Conservation (phyloP, 306 rosid species). For the Mimosa pudica region DNA sequence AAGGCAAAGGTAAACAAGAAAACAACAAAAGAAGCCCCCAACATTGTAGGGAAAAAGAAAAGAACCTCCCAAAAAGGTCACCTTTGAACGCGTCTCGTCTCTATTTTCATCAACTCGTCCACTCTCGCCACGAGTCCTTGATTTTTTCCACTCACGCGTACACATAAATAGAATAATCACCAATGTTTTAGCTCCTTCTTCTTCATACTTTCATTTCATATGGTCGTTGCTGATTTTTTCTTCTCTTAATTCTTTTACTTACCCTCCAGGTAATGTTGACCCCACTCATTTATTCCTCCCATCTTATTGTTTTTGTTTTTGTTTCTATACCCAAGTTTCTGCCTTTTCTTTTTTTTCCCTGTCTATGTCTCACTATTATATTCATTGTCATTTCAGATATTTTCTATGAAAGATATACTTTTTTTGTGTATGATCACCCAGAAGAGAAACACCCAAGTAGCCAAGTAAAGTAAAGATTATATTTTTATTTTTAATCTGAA, state of each 20-base stretch:
- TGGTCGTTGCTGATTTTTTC: not conserved
- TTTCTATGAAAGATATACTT: not conserved
- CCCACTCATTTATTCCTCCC: slow-evolving; percentile 24
- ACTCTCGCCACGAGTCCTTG: slow-evolving; percentile 10
- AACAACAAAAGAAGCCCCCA: not conserved
- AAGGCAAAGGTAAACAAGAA: not conserved
- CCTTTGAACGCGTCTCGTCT: slow-evolving; percentile 31
- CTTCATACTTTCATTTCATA: not conserved
- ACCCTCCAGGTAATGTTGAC: not conserved
- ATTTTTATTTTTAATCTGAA: slow-evolving; percentile 25
- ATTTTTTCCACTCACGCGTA: slow-evolving; percentile 3
- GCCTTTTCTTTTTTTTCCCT: not conserved
- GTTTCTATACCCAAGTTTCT: not conserved
- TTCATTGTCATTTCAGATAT: not conserved
- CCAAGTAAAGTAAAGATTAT: slow-evolving; percentile 29
- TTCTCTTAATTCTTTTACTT: not conserved
- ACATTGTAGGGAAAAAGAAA: not conserved
- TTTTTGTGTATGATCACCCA: not conserved
- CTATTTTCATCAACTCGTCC: not conserved
- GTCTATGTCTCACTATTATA: not conserved
- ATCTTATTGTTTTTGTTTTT: not conserved
- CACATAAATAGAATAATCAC: not conserved
- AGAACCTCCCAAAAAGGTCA: not conserved
- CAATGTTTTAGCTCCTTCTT: slow-evolving; percentile 25
- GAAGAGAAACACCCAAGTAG: not conserved